phyloP scores from a whole-genome alignment of 1,284 basidiomycete species.

The Ustilago loliicola region DNA sequence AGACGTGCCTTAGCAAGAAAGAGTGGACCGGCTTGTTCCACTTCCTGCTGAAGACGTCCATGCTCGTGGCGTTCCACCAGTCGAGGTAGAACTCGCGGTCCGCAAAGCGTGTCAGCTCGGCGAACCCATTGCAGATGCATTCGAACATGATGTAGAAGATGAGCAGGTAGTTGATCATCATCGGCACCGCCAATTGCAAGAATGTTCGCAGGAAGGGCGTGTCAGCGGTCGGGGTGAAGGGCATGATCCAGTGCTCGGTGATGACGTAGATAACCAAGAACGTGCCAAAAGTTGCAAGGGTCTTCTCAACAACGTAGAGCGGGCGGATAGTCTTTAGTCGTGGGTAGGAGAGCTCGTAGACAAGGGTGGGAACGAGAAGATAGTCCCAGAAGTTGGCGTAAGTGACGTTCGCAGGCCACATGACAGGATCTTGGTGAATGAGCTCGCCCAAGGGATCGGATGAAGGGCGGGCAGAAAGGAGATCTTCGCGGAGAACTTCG shows the following conservation, averaged over 20 bases:
- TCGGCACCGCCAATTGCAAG: constrained; percentile 89
- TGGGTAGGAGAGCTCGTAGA: constrained; percentile 97
- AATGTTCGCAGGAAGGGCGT: constrained; percentile 72
- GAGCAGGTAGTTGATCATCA: constrained; percentile 78
- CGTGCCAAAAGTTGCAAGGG: constrained; percentile 92
- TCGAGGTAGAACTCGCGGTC: constrained; percentile 97
- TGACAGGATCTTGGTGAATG: constrained; percentile 65
- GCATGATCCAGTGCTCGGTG: constrained; percentile 88
- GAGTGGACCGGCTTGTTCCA: constrained; percentile 78
- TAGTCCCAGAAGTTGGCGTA: constrained; percentile 88
- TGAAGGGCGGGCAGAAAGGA: constrained; percentile 72
- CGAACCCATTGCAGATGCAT: constrained; percentile 93
- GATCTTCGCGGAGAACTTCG: constrained; percentile 81
- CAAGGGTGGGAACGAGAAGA: constrained; percentile 89
- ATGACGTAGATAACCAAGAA: constrained; percentile 86
- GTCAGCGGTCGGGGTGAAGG: constrained; percentile 72
- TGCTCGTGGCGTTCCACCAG: constrained; percentile 96
- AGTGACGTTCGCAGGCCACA: constrained; percentile 89
- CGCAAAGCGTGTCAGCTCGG: constrained; percentile 84
- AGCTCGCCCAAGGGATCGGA: constrained; percentile 17
- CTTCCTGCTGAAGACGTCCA: constrained; percentile 83
- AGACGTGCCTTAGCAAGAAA: constrained; percentile 94
- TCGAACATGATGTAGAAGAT: constrained; percentile 71
- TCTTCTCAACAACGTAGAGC: constrained; percentile 93
- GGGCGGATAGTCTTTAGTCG: constrained; percentile 87